Base-by-base conservation (phyloP, 805 yeast genomes). In the Metschnikowia gruessii region DNA sequence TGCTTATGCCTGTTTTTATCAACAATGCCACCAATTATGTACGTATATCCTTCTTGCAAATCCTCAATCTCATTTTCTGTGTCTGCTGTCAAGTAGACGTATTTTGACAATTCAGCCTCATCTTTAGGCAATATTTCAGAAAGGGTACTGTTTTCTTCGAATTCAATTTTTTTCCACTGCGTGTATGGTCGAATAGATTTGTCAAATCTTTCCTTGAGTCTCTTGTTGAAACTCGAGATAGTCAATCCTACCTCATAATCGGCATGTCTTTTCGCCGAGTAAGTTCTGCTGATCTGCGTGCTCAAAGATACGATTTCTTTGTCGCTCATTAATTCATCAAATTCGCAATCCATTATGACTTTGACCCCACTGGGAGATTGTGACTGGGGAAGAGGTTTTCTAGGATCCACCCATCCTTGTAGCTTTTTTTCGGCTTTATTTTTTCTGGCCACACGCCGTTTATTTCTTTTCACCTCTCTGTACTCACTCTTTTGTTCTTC, bases 21-120 rank as follows among this genome's bases (percentile, higher is more conserved):
- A 2, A 92, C 98, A 46, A 92, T 92, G 0, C 98, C 99, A 9
- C 99, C 99, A 41, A 92, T 82, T 36, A 92, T 80, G 56, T 92
- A 92, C 0, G 95, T 87, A 61, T 75, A 72, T 2, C 84, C 87
- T 4, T 81, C 79, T 50, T 83, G 81, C 44, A 92, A 69, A 21
- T 72, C 78, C 10, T 76, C 80, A 30, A 94, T 58, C 18, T 73
- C 79, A 7, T 84, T 85, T 8, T 83, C 86, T 0, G 97, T 84
- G 58, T 92, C 99, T 0, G 97, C 95, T 0, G 95, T 83, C 31
- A 92, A 68, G 58, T 94, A 92, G 0, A 88, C 76, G 34, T 69
- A 72, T 31, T 77, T 76, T 1, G 68, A 55, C 37, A 61, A 57
- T 31, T 71, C 73, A 19, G 53, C 60, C n/a, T 56, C 54, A 28